Base-by-base conservation (phyloP, 2,329 filamentous ascomycete genomes). In the Byssoonygena ceratinophila region DNA sequence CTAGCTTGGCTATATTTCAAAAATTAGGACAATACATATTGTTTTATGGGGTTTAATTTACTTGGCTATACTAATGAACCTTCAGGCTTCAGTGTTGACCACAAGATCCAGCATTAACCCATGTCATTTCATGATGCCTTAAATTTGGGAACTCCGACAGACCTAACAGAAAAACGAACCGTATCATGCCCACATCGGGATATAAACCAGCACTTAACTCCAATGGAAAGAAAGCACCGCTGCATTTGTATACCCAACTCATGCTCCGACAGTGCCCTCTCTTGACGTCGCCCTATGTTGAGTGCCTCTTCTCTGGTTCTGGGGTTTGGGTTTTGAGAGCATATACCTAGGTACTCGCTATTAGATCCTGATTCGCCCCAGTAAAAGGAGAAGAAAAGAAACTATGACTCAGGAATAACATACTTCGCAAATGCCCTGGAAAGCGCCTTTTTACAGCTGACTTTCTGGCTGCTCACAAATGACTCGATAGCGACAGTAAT, bases 381-480 rank as follows among this genome's bases (percentile, higher is more conserved):
- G 14, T 12, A 45, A 34, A 45, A 9, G 20, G 16, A 44, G 31
- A 6, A 44, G 31, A n/a, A n/a, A n/a, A n/a, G n/a, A n/a, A n/a
- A n/a, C n/a, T 74, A 47, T 23, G 11, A 25, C n/a, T 2, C 11
- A 5, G 16, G 18, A 22, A 82, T 68, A 1, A 84, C 87, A 66
- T 97, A 98, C 75, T 98, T 98, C 63, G 92, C 89, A 74, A 98
- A 98, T 3, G 92, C 88, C 55, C 92, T 79, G 0, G 89, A 86
- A 41, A 98, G 78, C 14, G 92, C 89, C 76, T 95, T 96, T 79
- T 97, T 98, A 73, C 87, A 92, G 73, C 87, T 94, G 63, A 97
- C 82, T 75, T 98, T 98, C 68, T 98, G 92, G 62, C 87, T 94
- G 56, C 86, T 87, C 40, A 98, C 87, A 64, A 98, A 98, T 52